These are phyloP conservation scores for Ottelia alismoides DNA, from an alignment of 106 monocot genomes.

Conservation along the genomic window DNA sequence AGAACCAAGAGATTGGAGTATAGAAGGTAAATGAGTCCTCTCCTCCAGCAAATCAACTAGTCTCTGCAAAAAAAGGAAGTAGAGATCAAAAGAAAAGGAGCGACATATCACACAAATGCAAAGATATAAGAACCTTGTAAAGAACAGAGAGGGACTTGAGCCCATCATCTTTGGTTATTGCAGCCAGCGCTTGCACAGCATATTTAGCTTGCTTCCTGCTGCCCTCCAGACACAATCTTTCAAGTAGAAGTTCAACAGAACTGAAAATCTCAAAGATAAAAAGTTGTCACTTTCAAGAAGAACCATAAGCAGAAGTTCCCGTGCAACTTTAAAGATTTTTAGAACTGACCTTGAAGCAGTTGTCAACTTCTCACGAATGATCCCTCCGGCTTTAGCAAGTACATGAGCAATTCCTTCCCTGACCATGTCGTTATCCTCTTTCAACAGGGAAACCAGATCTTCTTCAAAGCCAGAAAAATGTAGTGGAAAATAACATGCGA, in stretches of 20 bases:
- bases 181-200: constrained; percentile 84
- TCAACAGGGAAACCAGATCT: constrained; percentile 64
- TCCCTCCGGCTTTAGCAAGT: constrained; percentile 85
- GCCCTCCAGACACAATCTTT: constrained; percentile 86
- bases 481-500: constrained; percentile 58
- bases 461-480: constrained; percentile 71
- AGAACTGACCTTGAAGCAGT: constrained; percentile 59
- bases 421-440: constrained; percentile 72
- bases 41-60: constrained; percentile 86
- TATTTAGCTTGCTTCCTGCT: constrained; percentile 93
- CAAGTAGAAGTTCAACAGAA: constrained; percentile 77
- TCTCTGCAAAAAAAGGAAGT: constrained; percentile 31
- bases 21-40: constrained; percentile 77
- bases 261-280: too few relatives aligned
- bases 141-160: constrained; percentile 95
- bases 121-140: too few relatives aligned
- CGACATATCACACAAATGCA: too few relatives aligned
- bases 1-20: constrained; percentile 91
- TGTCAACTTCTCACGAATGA: constrained; percentile 71
- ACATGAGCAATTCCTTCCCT: constrained; percentile 95
- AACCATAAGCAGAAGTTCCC: too few relatives aligned
- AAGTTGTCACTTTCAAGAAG: too few relatives aligned
- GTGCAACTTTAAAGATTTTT: too few relatives aligned
- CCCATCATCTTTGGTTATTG: constrained; percentile 95
- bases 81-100: background rate